phyloP scores from a whole-genome alignment of 768 basidiomycete species.

The Termitomyces sp. region DNA sequence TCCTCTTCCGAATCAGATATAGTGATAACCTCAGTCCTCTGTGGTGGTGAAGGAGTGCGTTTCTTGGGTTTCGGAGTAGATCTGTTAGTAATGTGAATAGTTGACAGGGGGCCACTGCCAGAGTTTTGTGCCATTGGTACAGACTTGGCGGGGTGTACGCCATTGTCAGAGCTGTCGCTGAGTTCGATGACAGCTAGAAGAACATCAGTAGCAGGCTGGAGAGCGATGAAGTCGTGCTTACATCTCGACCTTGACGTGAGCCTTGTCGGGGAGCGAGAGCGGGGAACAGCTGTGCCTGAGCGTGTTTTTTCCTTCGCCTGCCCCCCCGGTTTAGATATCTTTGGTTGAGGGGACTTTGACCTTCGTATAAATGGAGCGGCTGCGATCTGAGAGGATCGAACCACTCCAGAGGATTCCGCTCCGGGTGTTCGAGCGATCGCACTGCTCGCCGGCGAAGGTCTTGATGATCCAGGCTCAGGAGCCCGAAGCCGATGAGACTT shows the following conservation, averaged over 20 bases:
- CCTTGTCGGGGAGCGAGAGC: neutral
- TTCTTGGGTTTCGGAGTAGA: neutral
- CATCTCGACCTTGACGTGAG: neutral
- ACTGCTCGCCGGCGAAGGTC: neutral
- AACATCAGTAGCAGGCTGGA: neutral
- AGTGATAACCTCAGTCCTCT: neutral
- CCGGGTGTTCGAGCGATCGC: neutral
- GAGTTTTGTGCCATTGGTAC: neutral
- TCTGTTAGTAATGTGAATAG: neutral
- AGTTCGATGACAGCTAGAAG: constrained; percentile 8
- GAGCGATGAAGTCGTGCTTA: neutral
- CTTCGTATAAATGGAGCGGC: neutral
- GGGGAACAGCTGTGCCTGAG: neutral
- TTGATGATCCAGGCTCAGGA: neutral
- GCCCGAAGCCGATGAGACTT: neutral
- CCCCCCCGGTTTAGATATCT: neutral
- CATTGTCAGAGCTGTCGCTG: constrained; percentile 1
- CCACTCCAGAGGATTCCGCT: neutral
- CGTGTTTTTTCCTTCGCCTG: neutral
- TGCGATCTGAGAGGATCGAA: neutral
- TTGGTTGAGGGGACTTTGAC: neutral
- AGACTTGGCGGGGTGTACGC: neutral
- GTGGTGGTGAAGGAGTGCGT: neutral
- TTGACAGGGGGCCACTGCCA: constrained; percentile 1
- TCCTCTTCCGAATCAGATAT: constrained; percentile 5